Conservation (phyloP, 2,329 filamentous ascomycete species). For the Colletotrichum chrysophilum region DNA sequence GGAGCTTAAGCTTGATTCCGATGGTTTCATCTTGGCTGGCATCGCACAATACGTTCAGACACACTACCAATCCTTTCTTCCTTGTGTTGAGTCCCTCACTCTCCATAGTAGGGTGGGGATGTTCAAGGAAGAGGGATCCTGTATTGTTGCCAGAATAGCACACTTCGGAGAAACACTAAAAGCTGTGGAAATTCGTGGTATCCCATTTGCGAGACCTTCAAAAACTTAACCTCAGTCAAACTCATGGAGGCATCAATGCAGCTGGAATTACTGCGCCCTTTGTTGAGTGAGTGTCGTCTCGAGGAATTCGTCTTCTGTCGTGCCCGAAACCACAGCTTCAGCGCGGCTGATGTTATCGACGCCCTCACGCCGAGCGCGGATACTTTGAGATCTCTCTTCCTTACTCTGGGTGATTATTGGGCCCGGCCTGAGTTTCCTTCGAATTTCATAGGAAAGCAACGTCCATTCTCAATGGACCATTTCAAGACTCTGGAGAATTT, state of each 20-base stretch:
- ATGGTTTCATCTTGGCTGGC: accelerated
- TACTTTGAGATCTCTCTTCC: neutral
- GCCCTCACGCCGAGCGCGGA: neutral
- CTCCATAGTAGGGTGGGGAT: no score
- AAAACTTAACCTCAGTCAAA: neutral
- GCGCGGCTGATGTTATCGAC: neutral
- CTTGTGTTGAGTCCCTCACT: neutral
- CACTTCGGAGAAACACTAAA: neutral
- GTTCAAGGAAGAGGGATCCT: accelerated
- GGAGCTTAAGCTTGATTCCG: neutral
- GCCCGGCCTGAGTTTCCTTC: neutral
- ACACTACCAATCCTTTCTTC: neutral
- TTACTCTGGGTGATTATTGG: neutral
- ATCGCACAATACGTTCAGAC: accelerated
- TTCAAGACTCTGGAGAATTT: neutral
- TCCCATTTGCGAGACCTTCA: neutral
- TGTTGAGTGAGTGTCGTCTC: neutral
- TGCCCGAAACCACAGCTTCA: neutral
- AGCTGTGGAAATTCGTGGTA: neutral
- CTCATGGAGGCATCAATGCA: neutral
- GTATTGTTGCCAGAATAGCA: neutral
- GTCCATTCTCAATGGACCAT: neutral
- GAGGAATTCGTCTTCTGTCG: neutral
- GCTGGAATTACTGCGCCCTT: neutral
- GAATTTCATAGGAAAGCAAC: neutral